phyloP scores from a whole-genome alignment of 352 stramenopile species.

The Stramenopiles sp. region DNA sequence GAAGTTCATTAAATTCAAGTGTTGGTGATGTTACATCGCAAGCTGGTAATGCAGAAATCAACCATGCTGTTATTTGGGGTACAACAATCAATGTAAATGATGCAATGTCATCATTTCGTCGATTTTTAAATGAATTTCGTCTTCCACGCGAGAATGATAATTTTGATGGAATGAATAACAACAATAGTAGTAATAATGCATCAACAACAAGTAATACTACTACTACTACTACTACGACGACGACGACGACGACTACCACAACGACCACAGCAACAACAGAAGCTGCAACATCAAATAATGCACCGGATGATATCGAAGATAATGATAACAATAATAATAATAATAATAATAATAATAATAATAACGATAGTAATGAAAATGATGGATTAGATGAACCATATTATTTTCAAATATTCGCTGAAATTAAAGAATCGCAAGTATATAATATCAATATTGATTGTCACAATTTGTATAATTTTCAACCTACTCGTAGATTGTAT shows the following conservation, averaged over 20 bases:
- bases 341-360: neutral
- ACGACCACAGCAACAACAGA: neutral
- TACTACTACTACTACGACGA: neutral
- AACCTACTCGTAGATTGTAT: constrained; percentile 64
- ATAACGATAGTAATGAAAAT: constrained; percentile 6
- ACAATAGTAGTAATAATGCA: constrained; percentile 21
- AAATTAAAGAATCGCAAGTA: constrained; percentile 50
- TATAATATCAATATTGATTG: constrained; percentile 70
- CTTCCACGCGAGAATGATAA: constrained; percentile 13
- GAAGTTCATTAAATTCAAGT: neutral
- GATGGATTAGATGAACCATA: constrained; percentile 16
- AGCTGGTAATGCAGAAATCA: neutral
- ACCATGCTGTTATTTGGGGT: constrained; percentile 63
- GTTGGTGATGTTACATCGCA: neutral
- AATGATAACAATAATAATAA: neutral
- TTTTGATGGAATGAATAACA: constrained; percentile 11
- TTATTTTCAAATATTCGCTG: constrained; percentile 47
- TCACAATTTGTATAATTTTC: constrained; percentile 58
- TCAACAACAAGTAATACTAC: neutral
- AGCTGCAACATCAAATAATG: neutral
- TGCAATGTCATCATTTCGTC: constrained; percentile 62
- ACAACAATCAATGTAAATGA: constrained; percentile 75
- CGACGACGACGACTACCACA: neutral
- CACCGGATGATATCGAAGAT: no score
- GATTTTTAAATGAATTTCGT: constrained; percentile 60